Percentiles rank a stretch among this genome's conserved stretches.
These are phyloP conservation scores for Atkinsonella texensis DNA, from an alignment of 2,329 filamentous ascomycete genomes.

Conservation along the genomic window DNA sequence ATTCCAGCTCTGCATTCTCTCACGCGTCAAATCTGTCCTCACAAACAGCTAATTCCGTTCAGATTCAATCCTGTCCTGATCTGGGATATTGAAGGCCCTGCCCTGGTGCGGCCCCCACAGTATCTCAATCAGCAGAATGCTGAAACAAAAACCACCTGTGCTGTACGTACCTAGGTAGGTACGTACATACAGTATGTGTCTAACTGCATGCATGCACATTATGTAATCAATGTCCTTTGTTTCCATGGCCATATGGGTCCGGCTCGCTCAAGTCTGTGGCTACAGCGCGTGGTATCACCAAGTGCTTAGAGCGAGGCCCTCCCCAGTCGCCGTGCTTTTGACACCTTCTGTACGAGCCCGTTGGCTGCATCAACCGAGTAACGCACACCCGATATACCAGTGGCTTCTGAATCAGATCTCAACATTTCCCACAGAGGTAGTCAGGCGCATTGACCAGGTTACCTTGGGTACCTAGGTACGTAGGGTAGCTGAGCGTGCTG, in stretches of 20 bases:
- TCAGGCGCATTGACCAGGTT: not conserved
- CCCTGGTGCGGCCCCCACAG: not conserved
- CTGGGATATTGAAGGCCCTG: not conserved
- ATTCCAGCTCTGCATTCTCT: too few species aligned
- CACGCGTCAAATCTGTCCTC: too few species aligned
- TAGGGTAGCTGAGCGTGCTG: not conserved
- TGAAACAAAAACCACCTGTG: too few species aligned
- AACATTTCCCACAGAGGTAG: not conserved
- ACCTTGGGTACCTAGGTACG: too few species aligned
- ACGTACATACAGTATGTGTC: not conserved
- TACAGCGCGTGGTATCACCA: not conserved
- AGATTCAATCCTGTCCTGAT: too few species aligned
- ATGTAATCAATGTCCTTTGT: not conserved
- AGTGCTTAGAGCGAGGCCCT: not conserved
- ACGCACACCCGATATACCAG: not conserved
- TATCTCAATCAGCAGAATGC: too few species aligned
- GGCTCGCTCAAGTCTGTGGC: not conserved
- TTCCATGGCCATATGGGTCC: not conserved
- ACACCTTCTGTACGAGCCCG: not conserved
- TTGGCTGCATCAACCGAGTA: not conserved
- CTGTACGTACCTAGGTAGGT: too few species aligned
- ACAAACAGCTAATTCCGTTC: too few species aligned
- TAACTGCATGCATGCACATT: not conserved
- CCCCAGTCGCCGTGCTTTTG: not conserved
- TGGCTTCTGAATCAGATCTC: not conserved